Conservation (phyloP, 495 filamentous ascomycete species). For the Neurospora sp. region DNA sequence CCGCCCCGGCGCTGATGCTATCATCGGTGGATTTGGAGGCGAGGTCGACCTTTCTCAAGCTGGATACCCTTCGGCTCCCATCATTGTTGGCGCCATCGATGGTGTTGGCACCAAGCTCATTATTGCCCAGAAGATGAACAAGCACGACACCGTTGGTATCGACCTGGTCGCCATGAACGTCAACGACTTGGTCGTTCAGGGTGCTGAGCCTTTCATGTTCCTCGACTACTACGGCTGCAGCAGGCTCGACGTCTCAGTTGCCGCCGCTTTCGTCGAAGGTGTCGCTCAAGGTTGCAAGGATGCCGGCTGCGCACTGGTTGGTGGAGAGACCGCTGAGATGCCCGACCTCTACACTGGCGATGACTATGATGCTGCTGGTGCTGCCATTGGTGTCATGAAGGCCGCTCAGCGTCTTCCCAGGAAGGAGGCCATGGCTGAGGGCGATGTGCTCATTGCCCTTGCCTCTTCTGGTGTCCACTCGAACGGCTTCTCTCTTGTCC, state of each 20-base stretch:
- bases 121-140: conserved; percentile 76
- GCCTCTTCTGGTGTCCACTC: conserved; percentile 79
- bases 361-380: conserved; percentile 85
- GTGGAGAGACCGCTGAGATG: conserved; percentile 97
- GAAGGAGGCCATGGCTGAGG: conserved; percentile 61
- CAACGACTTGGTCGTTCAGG: conserved; percentile 93
- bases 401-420: conserved; percentile 62
- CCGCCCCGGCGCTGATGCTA: conserved; percentile 74
- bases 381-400: conserved; percentile 72
- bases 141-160: conserved; percentile 89
- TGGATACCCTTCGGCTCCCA: conserved; percentile 62
- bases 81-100: conserved; percentile 83
- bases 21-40: conserved; percentile 93
- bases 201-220: conserved; percentile 88
- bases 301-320: conserved; percentile 79
- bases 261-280: conserved; percentile 73
- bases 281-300: conserved; percentile 76
- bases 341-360: conserved; percentile 76
- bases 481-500: conserved; percentile 91
- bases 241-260: conserved; percentile 66
- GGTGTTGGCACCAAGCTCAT: conserved; percentile 95
- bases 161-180: conserved; percentile 98
- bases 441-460: conserved; percentile 78
- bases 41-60: conserved; percentile 72
- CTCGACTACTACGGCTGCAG: conserved; percentile 92